phyloP scores from a whole-genome alignment of 495 filamentous ascomycete species.

The Penicillium taxi region DNA sequence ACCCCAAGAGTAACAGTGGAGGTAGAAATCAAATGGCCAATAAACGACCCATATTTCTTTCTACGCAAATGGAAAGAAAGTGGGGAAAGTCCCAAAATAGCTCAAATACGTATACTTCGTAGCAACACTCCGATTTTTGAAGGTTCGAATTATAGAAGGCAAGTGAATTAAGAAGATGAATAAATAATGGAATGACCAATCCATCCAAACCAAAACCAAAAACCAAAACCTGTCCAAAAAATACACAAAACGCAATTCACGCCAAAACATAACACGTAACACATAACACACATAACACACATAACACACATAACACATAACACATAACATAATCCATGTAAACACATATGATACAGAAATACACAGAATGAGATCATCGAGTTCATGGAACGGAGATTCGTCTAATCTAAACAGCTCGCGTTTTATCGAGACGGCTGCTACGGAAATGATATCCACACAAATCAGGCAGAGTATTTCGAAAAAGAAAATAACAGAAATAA shows the following conservation, averaged over 20 bases:
- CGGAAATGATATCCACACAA: constrained; percentile 28
- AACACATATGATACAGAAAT: constrained; percentile 27
- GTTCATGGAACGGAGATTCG: constrained; percentile 37
- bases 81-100: no score
- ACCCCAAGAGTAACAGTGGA: no score
- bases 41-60: no score
- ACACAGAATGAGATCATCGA: constrained; percentile 30
- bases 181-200: no score
- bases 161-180: no score
- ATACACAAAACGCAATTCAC: constrained; percentile 7
- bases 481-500: constrained; percentile 22
- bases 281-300: constrained; percentile 22
- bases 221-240: constrained; percentile 2
- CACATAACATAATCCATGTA: constrained; percentile 19
- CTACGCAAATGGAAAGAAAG: no score
- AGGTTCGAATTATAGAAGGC: no score
- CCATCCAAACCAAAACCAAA: no score
- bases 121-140: no score
- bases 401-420: constrained; percentile 39
- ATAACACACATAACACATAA: constrained; percentile 25
- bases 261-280: constrained; percentile 16
- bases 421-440: constrained; percentile 28
- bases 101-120: no score
- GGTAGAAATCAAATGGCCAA: no score
- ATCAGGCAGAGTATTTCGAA: constrained; percentile 33